Base-by-base conservation (phyloP, 2,329 filamentous ascomycete species). In the Colletotrichum chrysophilum region DNA sequence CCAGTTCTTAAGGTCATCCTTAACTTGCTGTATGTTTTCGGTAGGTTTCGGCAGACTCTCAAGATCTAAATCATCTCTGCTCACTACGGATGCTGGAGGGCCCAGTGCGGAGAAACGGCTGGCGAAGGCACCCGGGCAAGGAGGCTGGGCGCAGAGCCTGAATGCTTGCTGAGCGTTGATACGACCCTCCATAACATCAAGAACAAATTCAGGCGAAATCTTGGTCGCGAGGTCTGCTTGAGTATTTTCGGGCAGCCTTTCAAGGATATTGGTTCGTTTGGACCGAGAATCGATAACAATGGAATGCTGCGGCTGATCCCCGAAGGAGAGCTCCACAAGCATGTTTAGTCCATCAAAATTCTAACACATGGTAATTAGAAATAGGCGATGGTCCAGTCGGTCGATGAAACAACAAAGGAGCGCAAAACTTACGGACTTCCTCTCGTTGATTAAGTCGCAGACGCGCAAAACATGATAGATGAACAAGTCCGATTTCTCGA, bases 131-230 rank as follows among this genome's bases (percentile, higher is more conserved):
- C 67, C 67, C 4, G 34, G 67, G 5, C 67, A 70, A 16, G 67
- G 67, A 24, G 67, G 67, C 7, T 18, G 56, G 16, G 36, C 67
- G 67, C 34, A 70, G 28, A 24, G 67, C 36, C 24, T 70, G 67
- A 48, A 70, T 8, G 56, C 67, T 21, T 70, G 67, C 67, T 34
- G 58, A 24, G 58, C 26, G 12, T 62, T 62, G 58, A 70, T n/a
- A 7, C 67, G 67, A 32, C 67, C 67, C 34, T 70, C 67, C 34
- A 70, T 70, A 13, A 62, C 67, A 70, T 70, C 67, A 18, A 70
- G 56, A 18, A 70, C 28, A 32, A 34, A 62, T 7, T 70, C 67
- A 32, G 67, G 67, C 36, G 34, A 7, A 14, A 70, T 70, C 14
- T 36, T 48, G 3, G 28, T 34, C 21, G n/a, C 36, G 26, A 62